Evolutionary conservation across 2,329 filamentous ascomycete species (phyloP).

Genomic region (Alternaria sp.): DNA sequence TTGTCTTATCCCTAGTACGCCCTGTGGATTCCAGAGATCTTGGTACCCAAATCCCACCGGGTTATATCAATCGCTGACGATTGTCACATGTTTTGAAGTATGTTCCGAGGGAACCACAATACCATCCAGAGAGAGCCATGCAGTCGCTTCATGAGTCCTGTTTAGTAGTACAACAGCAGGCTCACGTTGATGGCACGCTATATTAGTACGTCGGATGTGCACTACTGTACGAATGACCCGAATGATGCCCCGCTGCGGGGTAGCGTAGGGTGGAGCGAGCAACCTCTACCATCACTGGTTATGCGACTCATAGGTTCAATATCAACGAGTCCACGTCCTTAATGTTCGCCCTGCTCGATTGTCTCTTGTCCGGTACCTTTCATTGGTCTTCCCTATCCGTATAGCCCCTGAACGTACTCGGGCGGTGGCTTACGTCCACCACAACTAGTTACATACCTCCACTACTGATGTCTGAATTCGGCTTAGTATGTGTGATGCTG

Average conservation of each 20-base stretch:
- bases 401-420: background rate
- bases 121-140: background rate
- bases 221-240: background rate
- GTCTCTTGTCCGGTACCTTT: background rate
- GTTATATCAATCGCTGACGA: background rate
- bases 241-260: constrained; percentile 4
- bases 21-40: background rate
- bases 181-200: background rate
- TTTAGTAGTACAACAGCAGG: background rate
- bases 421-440: background rate
- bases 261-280: background rate
- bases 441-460: background rate
- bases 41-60: background rate
- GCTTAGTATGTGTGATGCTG: background rate
- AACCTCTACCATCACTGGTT: background rate
- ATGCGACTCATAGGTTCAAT: background rate
- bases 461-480: background rate
- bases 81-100: background rate
- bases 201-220: background rate
- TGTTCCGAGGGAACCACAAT: background rate
- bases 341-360: background rate
- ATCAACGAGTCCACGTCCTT: background rate
- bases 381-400: background rate
- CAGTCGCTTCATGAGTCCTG: background rate
- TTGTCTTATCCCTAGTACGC: background rate